A percentile compares a stretch with the other conserved stretches of the same genome.
phyloP scores from a whole-genome alignment of 768 basidiomycete species.

The Floccularia luteovirens region DNA sequence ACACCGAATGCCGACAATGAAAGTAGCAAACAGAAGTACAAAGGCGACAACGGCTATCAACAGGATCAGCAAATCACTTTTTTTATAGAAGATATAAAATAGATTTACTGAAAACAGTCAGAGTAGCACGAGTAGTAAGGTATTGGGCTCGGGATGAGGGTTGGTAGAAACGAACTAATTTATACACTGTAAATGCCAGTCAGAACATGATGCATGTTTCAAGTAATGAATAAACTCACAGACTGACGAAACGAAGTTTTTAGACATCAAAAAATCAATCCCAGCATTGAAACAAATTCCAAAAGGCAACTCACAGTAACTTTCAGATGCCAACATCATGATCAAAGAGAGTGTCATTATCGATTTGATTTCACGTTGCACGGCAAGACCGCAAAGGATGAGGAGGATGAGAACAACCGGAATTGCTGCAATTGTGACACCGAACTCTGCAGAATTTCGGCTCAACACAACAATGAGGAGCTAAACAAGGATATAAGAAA shows the following conservation, averaged over 20 bases:
- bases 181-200: constrained; percentile 67
- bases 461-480: constrained; percentile 74
- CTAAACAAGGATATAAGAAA: constrained; percentile 26
- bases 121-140: constrained; percentile 65
- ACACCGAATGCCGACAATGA: constrained; percentile 70
- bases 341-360: constrained; percentile 66
- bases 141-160: constrained; percentile 50
- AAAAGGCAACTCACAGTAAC: constrained; percentile 55
- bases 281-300: background rate
- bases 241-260: too few species aligned
- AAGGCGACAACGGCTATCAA: constrained; percentile 66
- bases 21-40: constrained; percentile 65
- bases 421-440: constrained; percentile 75
- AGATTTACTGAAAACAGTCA: constrained; percentile 70
- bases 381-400: constrained; percentile 57
- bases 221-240: too few species aligned
- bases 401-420: constrained; percentile 70
- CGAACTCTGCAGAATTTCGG: constrained; percentile 65
- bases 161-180: constrained; percentile 77
- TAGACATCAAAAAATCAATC: too few species aligned
- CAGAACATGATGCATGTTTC: too few species aligned
- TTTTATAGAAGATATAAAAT: background rate
- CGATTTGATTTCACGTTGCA: constrained; percentile 76
- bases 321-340: constrained; percentile 71
- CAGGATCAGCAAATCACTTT: background rate